Evolutionary conservation across 2,329 filamentous ascomycete species (phyloP), one percentile per base, ranked within the genome.

Genomic region (Neocucurbitaria cava): DNA sequence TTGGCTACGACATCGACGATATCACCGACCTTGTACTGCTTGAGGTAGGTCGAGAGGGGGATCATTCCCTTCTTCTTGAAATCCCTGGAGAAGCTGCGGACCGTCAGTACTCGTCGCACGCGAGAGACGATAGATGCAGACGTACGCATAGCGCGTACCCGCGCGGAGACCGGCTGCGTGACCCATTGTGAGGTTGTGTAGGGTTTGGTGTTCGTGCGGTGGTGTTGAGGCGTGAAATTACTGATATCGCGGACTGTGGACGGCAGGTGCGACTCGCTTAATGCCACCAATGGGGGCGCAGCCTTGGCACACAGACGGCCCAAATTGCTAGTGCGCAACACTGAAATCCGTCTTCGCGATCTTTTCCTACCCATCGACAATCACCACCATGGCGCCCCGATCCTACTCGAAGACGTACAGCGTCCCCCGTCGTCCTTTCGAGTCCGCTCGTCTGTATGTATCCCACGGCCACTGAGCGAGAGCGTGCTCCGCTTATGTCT

Each of bases 371-470:
- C 51, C 58, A 52, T 42, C 65, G 70, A 68, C 70, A 67, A 69
- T 69, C 70, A 73, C 73, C 66, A 77, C 64, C 68, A 81, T 80
- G 78, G 77, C 76, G 61, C 76, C 75, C 70, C 78, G 88, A 80
- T 90, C 89, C 76, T 96, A 97, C 86, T 96, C 90, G 81, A 99
- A 99, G 92, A 99, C 95, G 87, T 96, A 96, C 82, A 96, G 96
- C 90, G 92, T 96, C 86, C 93, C 94, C 78, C 87, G 90, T 84
- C 90, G 94, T 85, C 94, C 95, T 79, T 98, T 96, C 88, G 95
- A 98, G 91, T 94, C 93, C 83, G 95, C 95, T 85, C 95, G 95
- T 90, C 88, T 99, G 95, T 98, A 90, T 91, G 94, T 96, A 88
- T 64, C 65, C 83, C 83, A 87, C 87, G 92, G 90, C 94, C 95